Evolutionary conservation across 192 early-diverging fungal species (phyloP), one percentile per base, ranked within the genome.

Genomic region (Dissophora ornata): DNA sequence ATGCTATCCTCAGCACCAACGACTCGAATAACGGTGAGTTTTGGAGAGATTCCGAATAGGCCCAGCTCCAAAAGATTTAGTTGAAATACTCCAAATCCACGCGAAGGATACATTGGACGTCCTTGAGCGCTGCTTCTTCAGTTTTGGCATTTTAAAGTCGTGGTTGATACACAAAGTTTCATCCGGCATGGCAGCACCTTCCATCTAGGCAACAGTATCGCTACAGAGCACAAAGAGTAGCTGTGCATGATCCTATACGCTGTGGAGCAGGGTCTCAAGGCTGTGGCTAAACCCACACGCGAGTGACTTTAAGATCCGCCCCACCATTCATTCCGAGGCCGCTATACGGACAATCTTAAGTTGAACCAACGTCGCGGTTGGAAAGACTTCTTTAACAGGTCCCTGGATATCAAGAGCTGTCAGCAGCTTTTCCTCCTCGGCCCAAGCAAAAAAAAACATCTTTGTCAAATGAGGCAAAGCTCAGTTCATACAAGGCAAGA

Each of bases 391-490:
- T 24, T 34, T 6, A n/a, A 21, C 29, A 24, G 24, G 5, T 12
- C n/a, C 3, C 13, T 33, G 48, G 9, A 40, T 15, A 7, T 10
- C 9, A 4, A n/a, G n/a, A n/a, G n/a, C n/a, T n/a, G n/a, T n/a
- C n/a, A 13, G 49, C 1, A 36, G 33, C 19, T 46, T 71, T 11
- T 63, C 69, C 0, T 19, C 11, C 1, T 46, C 58, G 0, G 53
- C 52, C 60, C 69, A 71, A 0, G 45, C 15, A n/a, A n/a, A n/a
- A n/a, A 41, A 71, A 63, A 0, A 55, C 36, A 41, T 63, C 47
- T n/a, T 13, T 36, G 38, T 71, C 60, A 63, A 71, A 63, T 1
- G 60, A 18, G 0, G 60, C 46, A 49, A 71, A 4, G 62, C 69
- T n/a, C 11, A 71, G 22, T 1, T 57, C 45, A 13, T 24, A 18